phyloP scores from a whole-genome alignment of 805 yeast species.

The Cyberlindnera euphorbiiphila region DNA sequence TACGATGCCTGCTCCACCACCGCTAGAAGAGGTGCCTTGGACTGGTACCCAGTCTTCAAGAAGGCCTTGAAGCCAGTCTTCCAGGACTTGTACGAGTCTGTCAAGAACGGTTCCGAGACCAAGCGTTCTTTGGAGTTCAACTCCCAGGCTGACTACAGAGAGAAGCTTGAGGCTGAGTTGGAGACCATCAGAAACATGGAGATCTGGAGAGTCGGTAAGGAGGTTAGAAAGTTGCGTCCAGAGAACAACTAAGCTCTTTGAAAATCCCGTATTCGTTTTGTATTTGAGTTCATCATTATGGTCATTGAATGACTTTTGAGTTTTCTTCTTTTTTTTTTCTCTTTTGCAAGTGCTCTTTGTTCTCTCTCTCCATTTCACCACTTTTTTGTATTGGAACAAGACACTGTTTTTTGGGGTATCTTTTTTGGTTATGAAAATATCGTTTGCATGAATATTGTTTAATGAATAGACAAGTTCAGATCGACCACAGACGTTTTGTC shows the following conservation, averaged over 20 bases:
- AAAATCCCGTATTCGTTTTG: constrained; percentile 12
- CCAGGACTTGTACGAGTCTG: constrained; percentile 92
- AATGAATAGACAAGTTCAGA: constrained; percentile 38
- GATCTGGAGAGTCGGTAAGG: constrained; percentile 99
- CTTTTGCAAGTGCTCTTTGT: no score
- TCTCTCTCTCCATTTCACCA: no score
- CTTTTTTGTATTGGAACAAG: no score
- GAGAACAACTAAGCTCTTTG: constrained; percentile 74
- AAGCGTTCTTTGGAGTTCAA: constrained; percentile 97
- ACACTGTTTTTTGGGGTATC: constrained; percentile 18
- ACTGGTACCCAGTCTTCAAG: constrained; percentile 99
- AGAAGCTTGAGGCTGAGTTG: constrained; percentile 89
- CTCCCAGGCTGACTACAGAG: constrained; percentile 98
- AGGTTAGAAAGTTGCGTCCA: constrained; percentile 99
- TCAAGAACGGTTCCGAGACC: constrained; percentile 95
- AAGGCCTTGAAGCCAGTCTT: constrained; percentile 98
- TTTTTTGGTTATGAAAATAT: constrained; percentile 14
- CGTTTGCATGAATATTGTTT: constrained; percentile 36
- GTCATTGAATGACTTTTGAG: constrained; percentile 30
- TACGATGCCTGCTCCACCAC: constrained; percentile 99
- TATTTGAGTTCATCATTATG: constrained; percentile 22
- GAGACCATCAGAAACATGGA: constrained; percentile 93
- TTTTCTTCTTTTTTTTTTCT: constrained; percentile 16
- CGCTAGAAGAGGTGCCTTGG: constrained; percentile 99
- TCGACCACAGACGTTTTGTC: neutral